Evolutionary conservation across 257 asterid species (phyloP).

Genomic region (Fraxinus quadrangulata): DNA sequence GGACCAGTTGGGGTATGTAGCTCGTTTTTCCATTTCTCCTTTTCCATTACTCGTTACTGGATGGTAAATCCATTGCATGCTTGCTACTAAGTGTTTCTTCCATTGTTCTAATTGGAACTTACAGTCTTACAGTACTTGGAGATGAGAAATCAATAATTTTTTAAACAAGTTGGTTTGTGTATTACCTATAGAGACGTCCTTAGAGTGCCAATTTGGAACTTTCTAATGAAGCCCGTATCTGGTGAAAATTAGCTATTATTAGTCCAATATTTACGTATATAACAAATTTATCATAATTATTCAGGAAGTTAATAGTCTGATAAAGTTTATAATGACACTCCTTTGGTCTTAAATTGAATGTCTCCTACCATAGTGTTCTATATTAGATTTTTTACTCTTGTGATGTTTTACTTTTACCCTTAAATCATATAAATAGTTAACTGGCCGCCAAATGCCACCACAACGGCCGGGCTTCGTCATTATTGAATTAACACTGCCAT

Average conservation of each 20-base stretch:
- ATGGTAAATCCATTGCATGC: slow-evolving; percentile 17
- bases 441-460: background rate
- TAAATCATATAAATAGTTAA: no score
- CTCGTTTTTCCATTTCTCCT: slow-evolving; percentile 20
- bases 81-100: background rate
- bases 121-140: background rate
- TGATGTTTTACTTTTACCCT: background rate
- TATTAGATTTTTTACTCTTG: background rate
- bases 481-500: background rate
- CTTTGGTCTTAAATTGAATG: background rate
- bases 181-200: background rate
- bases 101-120: background rate
- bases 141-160: background rate
- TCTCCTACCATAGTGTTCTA: background rate
- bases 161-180: background rate
- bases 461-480: background rate
- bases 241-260: background rate
- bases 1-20: slow-evolving; percentile 97
- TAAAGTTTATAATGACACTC: background rate
- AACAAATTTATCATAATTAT: background rate
- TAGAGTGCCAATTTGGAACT: background rate
- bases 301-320: background rate
- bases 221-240: background rate
- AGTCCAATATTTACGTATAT: background rate
- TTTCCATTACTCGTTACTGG: slow-evolving; percentile 10